phyloP scores from a whole-genome alignment of 257 asterid species.

The Agastache rugosa region DNA sequence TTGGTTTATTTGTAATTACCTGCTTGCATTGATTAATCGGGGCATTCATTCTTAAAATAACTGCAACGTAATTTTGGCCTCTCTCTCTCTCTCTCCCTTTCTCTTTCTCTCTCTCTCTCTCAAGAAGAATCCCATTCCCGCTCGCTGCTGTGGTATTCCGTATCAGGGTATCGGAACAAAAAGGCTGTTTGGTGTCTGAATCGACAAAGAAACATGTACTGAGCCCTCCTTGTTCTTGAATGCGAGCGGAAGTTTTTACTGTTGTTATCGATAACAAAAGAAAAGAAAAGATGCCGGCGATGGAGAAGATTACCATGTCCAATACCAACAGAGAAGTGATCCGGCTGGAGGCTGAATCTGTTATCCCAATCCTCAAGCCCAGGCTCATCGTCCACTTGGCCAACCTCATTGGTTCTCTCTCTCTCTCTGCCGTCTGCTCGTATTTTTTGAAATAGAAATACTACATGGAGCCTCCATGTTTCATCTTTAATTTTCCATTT shows the following conservation, averaged over 20 bases:
- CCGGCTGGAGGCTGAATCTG: constrained; percentile 92
- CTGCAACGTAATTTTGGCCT: constrained; percentile 15
- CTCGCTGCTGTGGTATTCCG: neutral
- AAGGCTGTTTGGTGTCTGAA: neutral
- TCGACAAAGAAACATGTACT: neutral
- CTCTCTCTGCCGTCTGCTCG: neutral
- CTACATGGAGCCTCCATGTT: neutral
- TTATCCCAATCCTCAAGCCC: constrained; percentile 93
- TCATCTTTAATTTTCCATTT: neutral
- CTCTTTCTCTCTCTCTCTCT: constrained; percentile 3
- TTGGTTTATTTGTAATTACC: constrained; percentile 10
- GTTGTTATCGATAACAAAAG: neutral
- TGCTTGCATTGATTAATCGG: neutral
- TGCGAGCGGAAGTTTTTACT: neutral
- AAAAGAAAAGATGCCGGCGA: constrained; percentile 30
- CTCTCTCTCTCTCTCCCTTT: constrained; percentile 16
- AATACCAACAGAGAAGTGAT: constrained; percentile 69
- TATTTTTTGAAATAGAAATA: neutral
- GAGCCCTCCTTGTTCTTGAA: neutral
- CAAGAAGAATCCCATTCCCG: constrained; percentile 7
- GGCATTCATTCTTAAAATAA: neutral
- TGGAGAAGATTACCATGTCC: constrained; percentile 34
- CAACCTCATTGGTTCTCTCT: constrained; percentile 69
- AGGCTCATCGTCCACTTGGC: constrained; percentile 89
- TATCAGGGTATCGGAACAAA: neutral